A percentile compares a stretch with the other conserved stretches of the same genome.
phyloP scores from a whole-genome alignment of 495 filamentous ascomycete species.

The Penicillium parvum region DNA sequence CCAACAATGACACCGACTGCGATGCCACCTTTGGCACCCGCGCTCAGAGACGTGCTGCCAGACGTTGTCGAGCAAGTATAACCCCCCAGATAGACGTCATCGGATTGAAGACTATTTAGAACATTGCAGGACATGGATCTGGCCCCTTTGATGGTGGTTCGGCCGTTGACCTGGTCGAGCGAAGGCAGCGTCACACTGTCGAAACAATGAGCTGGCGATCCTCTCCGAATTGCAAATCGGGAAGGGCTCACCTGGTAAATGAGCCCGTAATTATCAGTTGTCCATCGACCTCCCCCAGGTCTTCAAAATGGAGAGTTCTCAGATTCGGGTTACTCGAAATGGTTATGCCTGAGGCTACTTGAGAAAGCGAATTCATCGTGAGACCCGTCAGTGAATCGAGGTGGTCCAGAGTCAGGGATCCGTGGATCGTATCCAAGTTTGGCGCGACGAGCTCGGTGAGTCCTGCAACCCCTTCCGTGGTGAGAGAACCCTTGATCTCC shows the following conservation, averaged over 20 bases:
- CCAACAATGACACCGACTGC: conserved; percentile 24
- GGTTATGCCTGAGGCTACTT: conserved; percentile 15
- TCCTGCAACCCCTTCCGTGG: conserved; percentile 13
- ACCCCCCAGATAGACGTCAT: conserved; percentile 14
- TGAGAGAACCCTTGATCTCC: conserved; percentile 24
- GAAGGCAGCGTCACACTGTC: conserved; percentile 24
- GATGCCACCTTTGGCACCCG: conserved; percentile 32
- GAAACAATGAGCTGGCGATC: not conserved
- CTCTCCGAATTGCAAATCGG: not conserved
- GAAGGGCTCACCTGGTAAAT: conserved; percentile 22
- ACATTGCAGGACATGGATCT: conserved; percentile 22
- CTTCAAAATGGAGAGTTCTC: conserved; percentile 14
- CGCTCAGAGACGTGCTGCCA: conserved; percentile 10
- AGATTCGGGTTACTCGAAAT: conserved; percentile 23
- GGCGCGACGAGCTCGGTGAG: conserved; percentile 18
- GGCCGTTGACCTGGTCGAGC: conserved; percentile 24
- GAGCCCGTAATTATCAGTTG: conserved; percentile 20
- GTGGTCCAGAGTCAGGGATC: conserved; percentile 19
- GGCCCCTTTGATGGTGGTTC: conserved; percentile 17
- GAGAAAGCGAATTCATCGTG: conserved; percentile 11
- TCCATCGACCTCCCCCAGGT: conserved; percentile 27
- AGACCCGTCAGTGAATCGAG: conserved; percentile 18
- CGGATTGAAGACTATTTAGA: conserved; percentile 12
- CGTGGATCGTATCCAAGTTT: conserved; percentile 22
- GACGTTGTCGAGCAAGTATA: conserved; percentile 19